A percentile compares a stretch with the other conserved stretches of the same genome.
Conservation (phyloP, 2,329 filamentous ascomycete genomes). For the Aspergillus pseudotamarii region DNA sequence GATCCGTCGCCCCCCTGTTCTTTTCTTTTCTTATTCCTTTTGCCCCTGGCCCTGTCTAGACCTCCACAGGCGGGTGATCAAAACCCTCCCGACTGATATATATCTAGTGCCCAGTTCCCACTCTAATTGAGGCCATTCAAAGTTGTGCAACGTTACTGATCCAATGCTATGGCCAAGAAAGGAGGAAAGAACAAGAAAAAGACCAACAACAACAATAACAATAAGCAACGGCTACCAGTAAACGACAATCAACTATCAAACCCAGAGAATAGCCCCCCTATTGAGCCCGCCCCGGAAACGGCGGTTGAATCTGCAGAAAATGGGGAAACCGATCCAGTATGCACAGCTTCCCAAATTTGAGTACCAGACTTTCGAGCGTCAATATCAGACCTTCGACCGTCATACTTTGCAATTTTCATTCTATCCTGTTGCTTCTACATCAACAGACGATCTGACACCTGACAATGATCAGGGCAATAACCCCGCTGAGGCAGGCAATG, state of each 20-base stretch:
- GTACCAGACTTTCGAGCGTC: constrained; percentile 46
- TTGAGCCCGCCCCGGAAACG: constrained; percentile 32
- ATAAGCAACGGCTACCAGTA: constrained; percentile 27
- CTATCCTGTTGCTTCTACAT: constrained; percentile 38
- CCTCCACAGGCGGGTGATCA: constrained; percentile 30
- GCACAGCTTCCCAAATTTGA: constrained; percentile 45
- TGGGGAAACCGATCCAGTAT: constrained; percentile 45
- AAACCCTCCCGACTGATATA: constrained; percentile 23
- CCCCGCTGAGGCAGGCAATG: constrained; percentile 26
- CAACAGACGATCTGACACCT: constrained; percentile 37
- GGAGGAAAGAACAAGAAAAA: constrained; percentile 40
- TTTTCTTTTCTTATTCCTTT: constrained; percentile 18
- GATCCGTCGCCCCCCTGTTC: constrained; percentile 24
- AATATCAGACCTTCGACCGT: constrained; percentile 49
- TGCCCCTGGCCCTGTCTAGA: constrained; percentile 27
- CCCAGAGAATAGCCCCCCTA: constrained; percentile 21
- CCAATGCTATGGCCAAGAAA: constrained; percentile 40
- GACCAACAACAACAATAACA: constrained; percentile 35
- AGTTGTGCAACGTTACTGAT: constrained; percentile 29
- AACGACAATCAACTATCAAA: constrained; percentile 30
- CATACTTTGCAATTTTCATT: constrained; percentile 40
- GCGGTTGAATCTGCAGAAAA: constrained; percentile 37
- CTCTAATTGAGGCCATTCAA: constrained; percentile 5
- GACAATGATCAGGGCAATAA: constrained; percentile 42
- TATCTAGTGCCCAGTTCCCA: constrained; percentile 22